Base-by-base conservation (phyloP, 2,329 filamentous ascomycete species). In the Aspergillus sp. region DNA sequence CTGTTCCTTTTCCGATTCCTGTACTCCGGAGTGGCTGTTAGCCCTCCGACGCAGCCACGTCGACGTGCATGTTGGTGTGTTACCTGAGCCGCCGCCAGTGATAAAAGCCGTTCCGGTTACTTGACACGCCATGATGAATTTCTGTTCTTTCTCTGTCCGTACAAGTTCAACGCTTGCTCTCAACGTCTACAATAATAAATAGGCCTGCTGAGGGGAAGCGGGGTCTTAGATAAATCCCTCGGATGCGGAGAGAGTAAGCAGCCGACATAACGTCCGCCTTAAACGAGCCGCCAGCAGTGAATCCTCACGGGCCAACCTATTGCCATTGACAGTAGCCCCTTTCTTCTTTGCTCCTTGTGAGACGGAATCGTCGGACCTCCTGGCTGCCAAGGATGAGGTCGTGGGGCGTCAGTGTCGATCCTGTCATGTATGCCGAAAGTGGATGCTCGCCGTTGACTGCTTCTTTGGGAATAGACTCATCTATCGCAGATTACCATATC, bases 1-100 rank as follows among this genome's bases (percentile, higher is more conserved):
- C 77, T 1, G 81, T 76, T 3, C 76, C 76, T 10, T 75, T 75
- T 4, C 80, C 81, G 52, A 83, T 83, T 24, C 81, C 81, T 81
- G 42, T 4, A 7, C n/a, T n/a, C n/a, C n/a, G n/a, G 16, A 14
- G 10, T 32, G 5, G 49, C 46, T 50, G 40, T 35, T 26, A 20
- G 2, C 13, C 35, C 5, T 22, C 6, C 6, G 40, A 38, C 7
- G 3, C 35, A n/a, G 35, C 35, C 35, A n/a, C n/a, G 16, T 6
- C 3, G n/a, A 26, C 5, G 45, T 17, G 13, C 44, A 17, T 30
- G 3, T 33, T 16, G 26, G n/a, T 17, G 24, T 36, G 19, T 61
- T 61, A 64, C 62, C 62, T 24, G 62, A 63, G 3, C 44, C 63
- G 9, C 47, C 60, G 7, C 62, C 61, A 1, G 62, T 66, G 52